Percentiles rank a stretch among this genome's conserved stretches.
These are phyloP conservation scores for Rehmannia glutinosa DNA, from an alignment of 257 asterid genomes.

Conservation along the genomic window DNA sequence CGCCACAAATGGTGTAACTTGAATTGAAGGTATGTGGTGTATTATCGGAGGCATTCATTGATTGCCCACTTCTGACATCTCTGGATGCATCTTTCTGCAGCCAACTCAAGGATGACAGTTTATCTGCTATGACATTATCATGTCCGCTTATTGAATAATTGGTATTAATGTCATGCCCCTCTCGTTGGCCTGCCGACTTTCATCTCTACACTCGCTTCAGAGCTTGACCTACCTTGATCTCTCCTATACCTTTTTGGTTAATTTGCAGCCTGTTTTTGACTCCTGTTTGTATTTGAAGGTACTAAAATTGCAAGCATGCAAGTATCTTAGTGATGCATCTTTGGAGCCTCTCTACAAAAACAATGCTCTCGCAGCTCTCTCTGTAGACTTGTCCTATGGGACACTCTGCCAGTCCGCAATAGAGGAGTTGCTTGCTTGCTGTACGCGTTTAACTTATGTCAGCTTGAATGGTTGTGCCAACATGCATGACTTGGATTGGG, in stretches of 20 bases:
- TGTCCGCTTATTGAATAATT: constrained; percentile 69
- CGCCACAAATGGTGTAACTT: constrained; percentile 61
- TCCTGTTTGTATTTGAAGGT: constrained; percentile 67
- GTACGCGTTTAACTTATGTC: constrained; percentile 63
- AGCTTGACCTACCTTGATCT: constrained; percentile 67
- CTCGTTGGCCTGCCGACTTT: constrained; percentile 61
- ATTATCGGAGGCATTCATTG: constrained; percentile 55
- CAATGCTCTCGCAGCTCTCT: constrained; percentile 67
- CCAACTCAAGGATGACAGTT: constrained; percentile 69
- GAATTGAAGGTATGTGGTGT: constrained; percentile 80
- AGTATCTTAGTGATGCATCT: constrained; percentile 61
- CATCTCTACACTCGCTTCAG: constrained; percentile 48
- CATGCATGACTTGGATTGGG: constrained; percentile 81
- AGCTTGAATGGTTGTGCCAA: constrained; percentile 76
- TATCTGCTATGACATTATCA: constrained; percentile 56
- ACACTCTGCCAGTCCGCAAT: constrained; percentile 71
- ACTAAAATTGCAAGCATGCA: constrained; percentile 88
- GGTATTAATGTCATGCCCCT: constrained; percentile 69
- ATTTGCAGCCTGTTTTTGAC: constrained; percentile 61
- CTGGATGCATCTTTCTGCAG: constrained; percentile 88
- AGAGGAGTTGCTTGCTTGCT: constrained; percentile 72
- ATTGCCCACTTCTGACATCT: constrained; percentile 63
- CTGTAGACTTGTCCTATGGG: constrained; percentile 77
- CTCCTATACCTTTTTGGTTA: constrained; percentile 65
- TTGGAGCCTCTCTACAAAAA: constrained; percentile 71